These are phyloP conservation scores for Tilletia horrida DNA, from an alignment of 1,284 basidiomycete species.

Conservation along the genomic window DNA sequence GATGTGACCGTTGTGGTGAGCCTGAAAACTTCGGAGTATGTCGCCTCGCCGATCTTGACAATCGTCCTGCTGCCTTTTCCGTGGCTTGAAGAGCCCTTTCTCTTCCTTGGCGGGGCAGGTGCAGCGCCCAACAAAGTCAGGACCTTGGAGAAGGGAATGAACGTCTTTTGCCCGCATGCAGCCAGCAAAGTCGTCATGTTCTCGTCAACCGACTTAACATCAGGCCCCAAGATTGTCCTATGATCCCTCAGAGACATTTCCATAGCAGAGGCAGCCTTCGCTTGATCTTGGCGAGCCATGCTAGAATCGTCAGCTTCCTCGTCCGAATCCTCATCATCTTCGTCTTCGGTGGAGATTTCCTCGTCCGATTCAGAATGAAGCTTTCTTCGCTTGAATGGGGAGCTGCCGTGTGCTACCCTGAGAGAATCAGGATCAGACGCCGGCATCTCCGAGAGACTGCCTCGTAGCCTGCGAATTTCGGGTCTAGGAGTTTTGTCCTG, in stretches of 20 bases:
- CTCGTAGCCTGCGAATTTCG: not conserved
- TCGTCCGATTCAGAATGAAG: not conserved
- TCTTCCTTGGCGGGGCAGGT: not conserved
- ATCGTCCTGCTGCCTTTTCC: not conserved
- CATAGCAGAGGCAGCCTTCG: not conserved
- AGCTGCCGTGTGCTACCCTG: constrained; percentile 7
- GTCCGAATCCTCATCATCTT: not conserved
- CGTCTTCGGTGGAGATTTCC: not conserved
- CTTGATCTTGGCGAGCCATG: not conserved
- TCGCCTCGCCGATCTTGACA: constrained; percentile 87
- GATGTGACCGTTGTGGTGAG: not conserved
- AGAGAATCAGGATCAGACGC: constrained; percentile 11
- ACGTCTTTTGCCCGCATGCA: not conserved
- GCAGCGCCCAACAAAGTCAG: not conserved
- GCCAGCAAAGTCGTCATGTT: not conserved
- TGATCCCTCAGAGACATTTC: not conserved
- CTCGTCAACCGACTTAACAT: constrained; percentile 1
- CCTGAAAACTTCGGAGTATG: constrained; percentile 92
- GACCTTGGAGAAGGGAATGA: constrained; percentile 5
- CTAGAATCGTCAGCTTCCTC: not conserved
- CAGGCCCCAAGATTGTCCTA: not conserved
- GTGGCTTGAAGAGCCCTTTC: not conserved
- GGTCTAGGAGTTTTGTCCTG: not conserved
- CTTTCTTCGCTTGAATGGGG: constrained; percentile 9
- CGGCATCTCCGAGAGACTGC: not conserved